Evolutionary conservation across 2,329 filamentous ascomycete genomes (phyloP).

Genomic region (Magnaporthales sp.): DNA sequence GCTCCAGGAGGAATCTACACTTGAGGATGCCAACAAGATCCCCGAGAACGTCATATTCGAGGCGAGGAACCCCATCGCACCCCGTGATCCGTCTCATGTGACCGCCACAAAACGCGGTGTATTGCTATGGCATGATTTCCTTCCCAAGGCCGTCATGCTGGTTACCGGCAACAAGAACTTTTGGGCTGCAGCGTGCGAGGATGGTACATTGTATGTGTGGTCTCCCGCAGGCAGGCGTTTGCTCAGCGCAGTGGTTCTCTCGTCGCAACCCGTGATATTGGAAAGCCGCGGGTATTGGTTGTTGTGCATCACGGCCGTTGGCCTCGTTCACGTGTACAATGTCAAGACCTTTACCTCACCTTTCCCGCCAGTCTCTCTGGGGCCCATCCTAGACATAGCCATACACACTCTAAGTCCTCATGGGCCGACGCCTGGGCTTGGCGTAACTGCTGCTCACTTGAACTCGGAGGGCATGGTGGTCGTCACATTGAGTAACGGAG

Average conservation of each 20-base stretch:
- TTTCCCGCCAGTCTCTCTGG: constrained; percentile 83
- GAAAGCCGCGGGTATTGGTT: constrained; percentile 87
- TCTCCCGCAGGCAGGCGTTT: constrained; percentile 82
- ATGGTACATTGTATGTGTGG: constrained; percentile 85
- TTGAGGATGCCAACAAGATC: constrained; percentile 53
- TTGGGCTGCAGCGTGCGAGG: constrained; percentile 90
- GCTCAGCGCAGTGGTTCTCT: constrained; percentile 75
- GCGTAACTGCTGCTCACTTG: constrained; percentile 82
- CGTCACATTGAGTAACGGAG: constrained; percentile 87
- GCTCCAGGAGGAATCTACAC: constrained; percentile 40
- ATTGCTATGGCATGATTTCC: constrained; percentile 85
- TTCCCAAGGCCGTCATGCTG: constrained; percentile 79
- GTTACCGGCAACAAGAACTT: constrained; percentile 85
- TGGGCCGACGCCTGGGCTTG: constrained; percentile 65
- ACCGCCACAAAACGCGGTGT: constrained; percentile 73
- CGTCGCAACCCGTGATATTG: constrained; percentile 88
- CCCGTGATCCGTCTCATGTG: constrained; percentile 75
- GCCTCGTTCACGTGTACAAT: constrained; percentile 91
- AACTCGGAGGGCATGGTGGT: constrained; percentile 82
- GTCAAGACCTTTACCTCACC: constrained; percentile 73
- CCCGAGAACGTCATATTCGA: constrained; percentile 74
- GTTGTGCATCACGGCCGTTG: constrained; percentile 79
- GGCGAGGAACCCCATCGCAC: constrained; percentile 71
- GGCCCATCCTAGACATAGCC: constrained; percentile 80
- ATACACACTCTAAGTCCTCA: constrained; percentile 70